A percentile compares a stretch with the other conserved stretches of the same genome.
These are phyloP conservation scores for Viridothelium virens DNA, from an alignment of 495 filamentous ascomycete genomes.

Conservation along the genomic window DNA sequence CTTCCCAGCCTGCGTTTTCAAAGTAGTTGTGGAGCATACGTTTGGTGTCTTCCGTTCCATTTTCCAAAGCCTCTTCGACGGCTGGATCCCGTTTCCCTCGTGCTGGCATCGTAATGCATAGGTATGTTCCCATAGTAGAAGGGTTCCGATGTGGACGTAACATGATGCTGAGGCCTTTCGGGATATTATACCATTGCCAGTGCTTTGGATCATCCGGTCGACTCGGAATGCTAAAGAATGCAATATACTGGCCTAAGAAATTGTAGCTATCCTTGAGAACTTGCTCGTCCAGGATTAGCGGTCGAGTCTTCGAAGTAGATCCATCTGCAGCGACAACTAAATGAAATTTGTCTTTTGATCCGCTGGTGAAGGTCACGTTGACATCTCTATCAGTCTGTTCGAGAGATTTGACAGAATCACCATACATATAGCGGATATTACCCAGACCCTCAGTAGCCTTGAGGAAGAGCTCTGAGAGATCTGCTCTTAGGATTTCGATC, in stretches of 20 bases:
- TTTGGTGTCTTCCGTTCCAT: constrained; percentile 16
- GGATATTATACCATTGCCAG: constrained; percentile 20
- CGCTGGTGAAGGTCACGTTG: constrained; percentile 21
- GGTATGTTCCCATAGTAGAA: constrained; percentile 6
- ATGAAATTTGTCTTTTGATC: constrained; percentile 22
- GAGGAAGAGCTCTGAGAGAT: constrained; percentile 23
- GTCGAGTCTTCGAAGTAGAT: constrained; percentile 20
- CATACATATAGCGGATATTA: constrained; percentile 21
- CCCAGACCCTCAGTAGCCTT: constrained; percentile 17
- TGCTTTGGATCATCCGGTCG: constrained; percentile 7
- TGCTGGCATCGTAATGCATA: constrained; percentile 12
- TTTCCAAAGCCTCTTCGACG: constrained; percentile 13
- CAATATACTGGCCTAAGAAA: constrained; percentile 22
- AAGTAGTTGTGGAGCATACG: constrained; percentile 18
- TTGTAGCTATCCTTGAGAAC: constrained; percentile 15
- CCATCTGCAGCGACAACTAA: constrained; percentile 30
- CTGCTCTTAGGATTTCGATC: constrained; percentile 28
- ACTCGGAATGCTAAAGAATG: constrained; percentile 28
- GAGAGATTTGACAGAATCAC: constrained; percentile 22
- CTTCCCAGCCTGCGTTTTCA: constrained; percentile 22
- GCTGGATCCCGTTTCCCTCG: constrained; percentile 8
- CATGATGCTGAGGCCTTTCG: constrained; percentile 14
- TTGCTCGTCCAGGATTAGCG: constrained; percentile 21
- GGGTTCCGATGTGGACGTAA: constrained; percentile 19
- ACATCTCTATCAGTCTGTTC: constrained; percentile 19